Evolutionary conservation across 2,329 filamentous ascomycete species (phyloP).

Genomic region (Colletotrichum somersetense): DNA sequence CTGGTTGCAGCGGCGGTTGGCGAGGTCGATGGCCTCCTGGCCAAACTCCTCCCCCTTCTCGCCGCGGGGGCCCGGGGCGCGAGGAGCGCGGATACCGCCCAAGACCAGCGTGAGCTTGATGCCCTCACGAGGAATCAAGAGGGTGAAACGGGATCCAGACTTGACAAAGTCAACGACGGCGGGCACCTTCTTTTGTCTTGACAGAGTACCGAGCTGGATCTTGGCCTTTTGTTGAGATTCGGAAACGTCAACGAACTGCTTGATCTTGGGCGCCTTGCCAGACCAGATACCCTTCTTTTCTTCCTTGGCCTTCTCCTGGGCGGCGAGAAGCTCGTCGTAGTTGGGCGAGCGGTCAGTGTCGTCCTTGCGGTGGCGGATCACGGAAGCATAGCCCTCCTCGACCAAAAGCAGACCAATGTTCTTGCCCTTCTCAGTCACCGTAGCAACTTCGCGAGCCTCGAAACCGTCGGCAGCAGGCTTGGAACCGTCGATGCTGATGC

Average conservation of each 20-base stretch:
- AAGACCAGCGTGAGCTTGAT: slow-evolving; percentile 96
- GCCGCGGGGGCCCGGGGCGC: slow-evolving; percentile 81
- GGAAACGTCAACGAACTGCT: slow-evolving; percentile 89
- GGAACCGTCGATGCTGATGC: slow-evolving; percentile 88
- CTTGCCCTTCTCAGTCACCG: slow-evolving; percentile 84
- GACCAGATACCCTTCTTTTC: slow-evolving; percentile 97
- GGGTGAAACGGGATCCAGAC: slow-evolving; percentile 92
- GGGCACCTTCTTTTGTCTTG: slow-evolving; percentile 91
- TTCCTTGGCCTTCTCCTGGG: slow-evolving; percentile 85
- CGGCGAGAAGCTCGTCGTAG: slow-evolving; percentile 88
- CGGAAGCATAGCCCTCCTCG: slow-evolving; percentile 93
- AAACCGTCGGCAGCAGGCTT: slow-evolving; percentile 91
- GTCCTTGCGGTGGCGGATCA: slow-evolving; percentile 94
- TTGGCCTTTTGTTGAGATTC: slow-evolving; percentile 96
- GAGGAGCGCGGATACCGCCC: slow-evolving; percentile 90
- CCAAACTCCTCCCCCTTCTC: slow-evolving; percentile 93
- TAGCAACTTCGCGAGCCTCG: slow-evolving; percentile 94
- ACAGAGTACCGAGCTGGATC: slow-evolving; percentile 87
- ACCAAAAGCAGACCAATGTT: slow-evolving; percentile 88
- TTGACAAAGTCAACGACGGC: slow-evolving; percentile 98
- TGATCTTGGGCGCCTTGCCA: slow-evolving; percentile 85
- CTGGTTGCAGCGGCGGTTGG: slow-evolving; percentile 89
- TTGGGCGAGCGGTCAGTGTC: slow-evolving; percentile 94
- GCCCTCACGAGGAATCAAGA: slow-evolving; percentile 91
- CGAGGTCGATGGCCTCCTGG: slow-evolving; percentile 93